Conservation (phyloP, 495 filamentous ascomycete genomes). For the Aspergillus kassunensis region DNA sequence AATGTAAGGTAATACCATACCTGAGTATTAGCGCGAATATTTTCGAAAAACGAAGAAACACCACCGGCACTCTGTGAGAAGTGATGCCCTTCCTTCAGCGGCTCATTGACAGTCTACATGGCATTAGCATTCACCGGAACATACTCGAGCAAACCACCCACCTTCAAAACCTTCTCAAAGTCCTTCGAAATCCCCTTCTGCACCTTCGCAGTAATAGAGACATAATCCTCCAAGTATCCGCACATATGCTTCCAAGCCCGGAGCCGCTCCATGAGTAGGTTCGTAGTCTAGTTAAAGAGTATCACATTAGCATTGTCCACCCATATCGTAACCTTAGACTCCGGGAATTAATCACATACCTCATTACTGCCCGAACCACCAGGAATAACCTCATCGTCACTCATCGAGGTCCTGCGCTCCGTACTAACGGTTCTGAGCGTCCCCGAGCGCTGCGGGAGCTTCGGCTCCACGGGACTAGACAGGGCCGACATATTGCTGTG, state of each 20-base stretch:
- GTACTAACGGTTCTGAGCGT: constrained; percentile 49
- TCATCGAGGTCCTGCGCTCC: constrained; percentile 35
- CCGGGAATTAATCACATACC: constrained; percentile 33
- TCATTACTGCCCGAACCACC: constrained; percentile 69
- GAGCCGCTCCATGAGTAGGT: constrained; percentile 76
- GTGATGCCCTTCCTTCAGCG: constrained; percentile 81
- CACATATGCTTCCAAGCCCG: constrained; percentile 95
- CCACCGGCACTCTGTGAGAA: constrained; percentile 86
- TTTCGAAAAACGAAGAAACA: constrained; percentile 85
- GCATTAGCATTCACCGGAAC: background rate
- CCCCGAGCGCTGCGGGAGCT: constrained; percentile 54
- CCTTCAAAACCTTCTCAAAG: constrained; percentile 91
- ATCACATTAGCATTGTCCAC: constrained; percentile 8
- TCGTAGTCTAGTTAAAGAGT: constrained; percentile 53
- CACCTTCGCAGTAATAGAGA: constrained; percentile 75
- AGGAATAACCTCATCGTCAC: constrained; percentile 65
- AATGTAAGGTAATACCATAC: constrained; percentile 30
- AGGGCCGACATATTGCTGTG: constrained; percentile 25
- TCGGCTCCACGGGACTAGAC: constrained; percentile 33
- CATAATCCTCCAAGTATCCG: constrained; percentile 84
- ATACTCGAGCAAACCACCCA: constrained; percentile 24
- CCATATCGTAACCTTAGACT: background rate
- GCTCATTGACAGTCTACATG: constrained; percentile 71
- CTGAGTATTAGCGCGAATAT: constrained; percentile 86
- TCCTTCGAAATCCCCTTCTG: constrained; percentile 85